Evolutionary conservation across 2,329 filamentous ascomycete species (phyloP).

Genomic region (Sporothrix humicola): DNA sequence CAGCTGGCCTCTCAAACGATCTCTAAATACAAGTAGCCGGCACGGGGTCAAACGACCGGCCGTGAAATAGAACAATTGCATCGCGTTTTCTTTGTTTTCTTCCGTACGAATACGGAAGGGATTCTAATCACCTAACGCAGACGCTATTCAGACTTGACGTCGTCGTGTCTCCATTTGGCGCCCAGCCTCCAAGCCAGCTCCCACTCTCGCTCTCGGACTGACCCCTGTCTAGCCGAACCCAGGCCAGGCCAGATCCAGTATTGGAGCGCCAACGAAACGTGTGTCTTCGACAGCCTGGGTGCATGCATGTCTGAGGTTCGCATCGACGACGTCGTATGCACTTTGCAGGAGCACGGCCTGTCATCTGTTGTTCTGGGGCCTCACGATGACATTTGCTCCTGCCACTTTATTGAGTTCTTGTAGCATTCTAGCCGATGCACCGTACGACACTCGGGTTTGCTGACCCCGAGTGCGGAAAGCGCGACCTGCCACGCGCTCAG

Average conservation of each 20-base stretch:
- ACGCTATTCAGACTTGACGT: not conserved
- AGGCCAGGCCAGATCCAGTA: constrained; percentile 17
- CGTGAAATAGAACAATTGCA: not conserved
- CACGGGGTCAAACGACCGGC: not conserved
- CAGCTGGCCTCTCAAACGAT: not conserved
- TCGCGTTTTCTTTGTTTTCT: not conserved
- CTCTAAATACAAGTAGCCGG: not conserved
- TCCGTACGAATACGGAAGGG: constrained; percentile 20
- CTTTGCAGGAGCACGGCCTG: not conserved
- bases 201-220: constrained; percentile 4
- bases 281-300: not conserved
- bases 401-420: not conserved
- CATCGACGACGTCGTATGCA: constrained; percentile 17
- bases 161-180: constrained; percentile 1
- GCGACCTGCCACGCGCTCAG: not conserved
- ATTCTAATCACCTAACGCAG: not conserved
- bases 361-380: not conserved
- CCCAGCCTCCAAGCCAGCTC: not conserved
- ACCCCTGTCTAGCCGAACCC: constrained; percentile 17
- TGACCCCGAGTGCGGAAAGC: not conserved
- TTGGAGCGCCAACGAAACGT: constrained; percentile 6
- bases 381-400: not conserved
- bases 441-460: not conserved
- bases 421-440: not conserved
- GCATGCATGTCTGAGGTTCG: constrained; percentile 23